Evolutionary conservation across 768 basidiomycete species (phyloP).

Genomic region (Boletus vermiculosoides): DNA sequence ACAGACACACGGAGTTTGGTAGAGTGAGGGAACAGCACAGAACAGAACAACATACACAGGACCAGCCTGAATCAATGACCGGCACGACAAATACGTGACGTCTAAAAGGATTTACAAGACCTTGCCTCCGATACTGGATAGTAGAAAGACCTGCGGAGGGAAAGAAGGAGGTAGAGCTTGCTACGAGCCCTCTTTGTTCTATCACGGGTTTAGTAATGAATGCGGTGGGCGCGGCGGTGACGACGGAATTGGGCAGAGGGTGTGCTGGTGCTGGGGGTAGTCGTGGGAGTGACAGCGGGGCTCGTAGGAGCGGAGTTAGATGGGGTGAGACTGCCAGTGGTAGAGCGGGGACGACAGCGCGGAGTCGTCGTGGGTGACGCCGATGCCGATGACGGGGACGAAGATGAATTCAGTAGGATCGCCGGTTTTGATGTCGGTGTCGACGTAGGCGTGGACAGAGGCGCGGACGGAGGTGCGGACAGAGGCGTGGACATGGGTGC

Average conservation of each 20-base stretch:
- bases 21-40: neutral
- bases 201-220: neutral
- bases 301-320: too few species aligned
- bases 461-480: too few species aligned
- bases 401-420: neutral
- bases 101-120: neutral
- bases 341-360: neutral
- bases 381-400: neutral
- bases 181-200: neutral
- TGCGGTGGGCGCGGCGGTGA: neutral
- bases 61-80: neutral
- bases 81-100: neutral
- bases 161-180: neutral
- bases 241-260: neutral
- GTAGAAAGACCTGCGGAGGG: neutral
- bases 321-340: neutral
- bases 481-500: neutral
- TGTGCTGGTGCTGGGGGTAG: neutral
- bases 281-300: neutral
- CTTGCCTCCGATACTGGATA: too few species aligned
- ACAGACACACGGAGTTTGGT: neutral
- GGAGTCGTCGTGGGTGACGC: too few species aligned
- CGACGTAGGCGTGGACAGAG: neutral
- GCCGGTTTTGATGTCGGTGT: neutral
- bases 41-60: neutral